Base-by-base conservation (phyloP, 73 alveolate genomes). In the Tetrahymena elliotti region DNA sequence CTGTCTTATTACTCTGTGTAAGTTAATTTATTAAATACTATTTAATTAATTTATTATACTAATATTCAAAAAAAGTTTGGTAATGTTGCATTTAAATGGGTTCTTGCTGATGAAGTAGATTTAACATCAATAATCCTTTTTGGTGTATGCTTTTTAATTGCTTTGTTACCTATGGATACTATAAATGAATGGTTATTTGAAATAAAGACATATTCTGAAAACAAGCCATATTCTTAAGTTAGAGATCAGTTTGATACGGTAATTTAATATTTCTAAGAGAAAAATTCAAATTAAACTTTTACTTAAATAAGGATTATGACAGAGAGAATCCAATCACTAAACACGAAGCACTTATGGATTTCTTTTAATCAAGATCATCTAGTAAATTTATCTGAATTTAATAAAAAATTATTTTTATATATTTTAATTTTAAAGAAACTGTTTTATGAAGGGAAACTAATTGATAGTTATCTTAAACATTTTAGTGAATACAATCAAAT, bases 281-380 rank as follows among this genome's bases (percentile, higher is more conserved):
- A 8, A 40, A 40, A 40, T 40, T n/a, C n/a, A n/a, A n/a, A 40
- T 40, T 40, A 47, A 47, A 47, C 3, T 18, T 47, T 47, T 68
- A 68, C n/a, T 68, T 68, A 27, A 68, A 40, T 10, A n/a, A 68
- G 88, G 95, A 88, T 35, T 94, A 94, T 52, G 96, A 94, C 15
- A 39, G 95, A 47, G 96, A 94, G 92, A 94, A 94, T 92, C 96
- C 95, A 11, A 94, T 94, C 0, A 94, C 96, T 68, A 94, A 94
- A 83, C 33, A 53, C 27, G 95, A 94, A 92, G 88, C 88, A 4
- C 88, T 68, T 68, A 1, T 68, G 24, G 34, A 27, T 22, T 68
- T 68, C 88, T 16, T 10, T 22, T 22, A 68, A 68, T 27, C 38
- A 2, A 68, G 88, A 68, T 35, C 88, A 27, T 22, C 36, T 31